Base-by-base conservation (phyloP, 1,284 basidiomycete genomes). In the Heliocybe sulcata region DNA sequence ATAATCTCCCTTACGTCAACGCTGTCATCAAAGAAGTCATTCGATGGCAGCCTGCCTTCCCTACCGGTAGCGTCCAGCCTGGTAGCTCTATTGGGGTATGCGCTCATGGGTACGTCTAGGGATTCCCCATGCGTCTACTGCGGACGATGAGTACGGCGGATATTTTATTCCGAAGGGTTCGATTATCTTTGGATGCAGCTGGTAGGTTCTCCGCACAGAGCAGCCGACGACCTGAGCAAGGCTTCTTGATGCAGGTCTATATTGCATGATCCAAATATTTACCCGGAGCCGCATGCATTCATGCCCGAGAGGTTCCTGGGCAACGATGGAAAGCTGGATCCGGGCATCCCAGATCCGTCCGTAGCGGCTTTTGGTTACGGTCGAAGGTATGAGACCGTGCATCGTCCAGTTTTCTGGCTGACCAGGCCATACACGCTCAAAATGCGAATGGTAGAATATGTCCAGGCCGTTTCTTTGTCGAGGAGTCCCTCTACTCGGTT, bases 1-100 rank as follows among this genome's bases (percentile, higher is more conserved):
- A 65, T 0, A 56, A 55, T 4, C 57, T 76, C 38, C 72, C 74
- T 1, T 74, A 73, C 50, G 58, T 75, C 14, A 66, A 64, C 1
- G 73, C 73, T 1, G 57, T 73, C 2, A 59, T 69, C 1, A 69
- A 72, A 53, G 75, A 77, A 55, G 63, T 65, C 0, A 56, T 72
- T 20, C 59, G 74, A 22, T 76, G 73, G 72, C 64, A 65, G 20
- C 63, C 65, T 16, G 56, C 61, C 19, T 54, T 54, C 22, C 58
- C 65, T 0, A 54, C 61, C 10, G 61, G 55, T 54, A 14, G 22
- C 6, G 14, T 9, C 16, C 6, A 6, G 9, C 10, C 6, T 20
- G 16, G 19, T 6, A n/a, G 38, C 6, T 25, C 16, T 49, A 22
- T 49, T 29, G 27, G 23, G 16, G 11, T 22, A 14, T 4, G 23